Conservation (phyloP, 2,329 filamentous ascomycete species). For the Penicillium fuscoglaucum region DNA sequence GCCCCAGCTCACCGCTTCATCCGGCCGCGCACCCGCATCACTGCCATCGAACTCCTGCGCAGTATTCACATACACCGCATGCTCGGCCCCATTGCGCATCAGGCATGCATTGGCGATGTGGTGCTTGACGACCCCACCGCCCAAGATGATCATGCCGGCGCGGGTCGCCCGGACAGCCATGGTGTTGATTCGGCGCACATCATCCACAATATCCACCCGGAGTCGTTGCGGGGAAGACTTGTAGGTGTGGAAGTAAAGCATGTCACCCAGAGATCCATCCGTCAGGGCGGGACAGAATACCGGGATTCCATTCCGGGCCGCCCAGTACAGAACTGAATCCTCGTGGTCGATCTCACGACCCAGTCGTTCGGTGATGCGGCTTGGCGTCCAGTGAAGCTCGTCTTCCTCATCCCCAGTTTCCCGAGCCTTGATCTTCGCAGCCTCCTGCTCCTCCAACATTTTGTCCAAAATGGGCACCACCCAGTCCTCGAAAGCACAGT, state of each 20-base stretch:
- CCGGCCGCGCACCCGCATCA: slow-evolving; percentile 89
- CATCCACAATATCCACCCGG: slow-evolving; percentile 86
- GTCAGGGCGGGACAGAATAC: slow-evolving; percentile 96
- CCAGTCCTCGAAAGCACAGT: slow-evolving; percentile 98
- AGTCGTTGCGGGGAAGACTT: slow-evolving; percentile 79
- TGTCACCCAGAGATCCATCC: slow-evolving; percentile 92
- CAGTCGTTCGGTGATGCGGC: slow-evolving; percentile 83
- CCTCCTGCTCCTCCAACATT: slow-evolving; percentile 93
- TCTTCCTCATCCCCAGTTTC: slow-evolving; percentile 54
- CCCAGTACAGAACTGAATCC: slow-evolving; percentile 93
- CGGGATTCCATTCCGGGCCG: slow-evolving; percentile 92
- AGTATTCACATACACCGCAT: slow-evolving; percentile 96
- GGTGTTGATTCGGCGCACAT: slow-evolving; percentile 90
- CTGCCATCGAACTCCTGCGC: slow-evolving; percentile 97
- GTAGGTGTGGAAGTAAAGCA: slow-evolving; percentile 98
- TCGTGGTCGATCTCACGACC: slow-evolving; percentile 94
- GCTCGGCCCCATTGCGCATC: slow-evolving; percentile 97
- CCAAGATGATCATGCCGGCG: slow-evolving; percentile 92
- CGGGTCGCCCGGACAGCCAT: slow-evolving; percentile 83
- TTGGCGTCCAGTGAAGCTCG: slow-evolving; percentile 86
- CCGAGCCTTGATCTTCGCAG: slow-evolving; percentile 59
- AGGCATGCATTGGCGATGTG: slow-evolving; percentile 97
- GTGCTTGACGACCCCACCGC: slow-evolving; percentile 94
- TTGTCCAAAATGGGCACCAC: slow-evolving; percentile 89
- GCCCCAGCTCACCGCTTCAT: slow-evolving; percentile 97